Evolutionary conservation across 2,329 filamentous ascomycete genomes (phyloP).

Genomic region (Helotiales sp.): DNA sequence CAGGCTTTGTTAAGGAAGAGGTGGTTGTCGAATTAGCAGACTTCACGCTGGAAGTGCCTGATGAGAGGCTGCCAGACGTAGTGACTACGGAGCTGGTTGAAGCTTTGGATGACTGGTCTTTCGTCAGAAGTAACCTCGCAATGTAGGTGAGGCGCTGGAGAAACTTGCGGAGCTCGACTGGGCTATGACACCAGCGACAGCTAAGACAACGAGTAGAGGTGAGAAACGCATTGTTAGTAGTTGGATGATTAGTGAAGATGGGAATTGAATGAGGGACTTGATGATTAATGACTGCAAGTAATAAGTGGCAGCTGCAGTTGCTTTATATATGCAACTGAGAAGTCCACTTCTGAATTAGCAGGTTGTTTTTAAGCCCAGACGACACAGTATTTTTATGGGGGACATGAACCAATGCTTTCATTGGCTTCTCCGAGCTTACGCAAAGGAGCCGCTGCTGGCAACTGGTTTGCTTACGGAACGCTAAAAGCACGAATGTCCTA

Average conservation of each 20-base stretch:
- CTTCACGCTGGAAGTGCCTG: conserved; percentile 1
- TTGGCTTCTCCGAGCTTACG: too few relatives aligned
- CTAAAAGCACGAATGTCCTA: background rate
- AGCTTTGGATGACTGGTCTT: background rate
- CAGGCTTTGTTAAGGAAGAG: background rate
- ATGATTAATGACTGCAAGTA: background rate
- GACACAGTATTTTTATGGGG: too few relatives aligned
- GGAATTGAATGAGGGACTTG: too few relatives aligned
- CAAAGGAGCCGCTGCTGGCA: background rate
- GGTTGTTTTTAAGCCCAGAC: too few relatives aligned
- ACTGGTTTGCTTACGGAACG: background rate
- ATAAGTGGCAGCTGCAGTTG: background rate
- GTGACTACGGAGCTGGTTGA: background rate
- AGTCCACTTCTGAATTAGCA: too few relatives aligned
- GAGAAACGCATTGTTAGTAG: conserved; percentile 19
- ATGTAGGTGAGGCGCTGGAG: background rate
- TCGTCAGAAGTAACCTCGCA: background rate
- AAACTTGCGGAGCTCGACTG: conserved; percentile 4
- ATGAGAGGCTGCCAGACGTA: background rate
- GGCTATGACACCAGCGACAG: conserved; percentile 14
- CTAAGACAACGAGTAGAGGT: conserved; percentile 14
- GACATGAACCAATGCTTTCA: too few relatives aligned
- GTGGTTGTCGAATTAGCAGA: conserved; percentile 2
- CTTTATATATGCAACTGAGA: too few relatives aligned
- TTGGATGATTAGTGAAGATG: background rate